Evolutionary conservation across 1,284 basidiomycete species (phyloP).

Genomic region (Pseudozyma sp.): DNA sequence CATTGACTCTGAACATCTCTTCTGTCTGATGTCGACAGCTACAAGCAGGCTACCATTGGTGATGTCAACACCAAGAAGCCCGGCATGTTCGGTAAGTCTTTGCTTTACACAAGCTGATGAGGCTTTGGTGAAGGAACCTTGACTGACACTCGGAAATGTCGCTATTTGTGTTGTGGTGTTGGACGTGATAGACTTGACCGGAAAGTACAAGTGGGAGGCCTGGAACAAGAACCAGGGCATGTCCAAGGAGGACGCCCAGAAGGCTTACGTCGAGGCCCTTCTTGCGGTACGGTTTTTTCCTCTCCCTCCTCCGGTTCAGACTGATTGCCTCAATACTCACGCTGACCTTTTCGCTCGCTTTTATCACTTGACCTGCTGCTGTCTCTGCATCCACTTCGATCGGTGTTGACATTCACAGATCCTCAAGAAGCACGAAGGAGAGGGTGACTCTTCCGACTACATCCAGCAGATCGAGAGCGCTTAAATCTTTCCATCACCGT

Average conservation of each 20-base stretch:
- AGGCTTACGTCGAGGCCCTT: slow-evolving; percentile 61
- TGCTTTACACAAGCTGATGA: background rate
- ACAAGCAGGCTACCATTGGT: slow-evolving; percentile 68
- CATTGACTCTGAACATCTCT: background rate
- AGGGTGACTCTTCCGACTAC: slow-evolving; percentile 55
- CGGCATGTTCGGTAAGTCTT: slow-evolving; percentile 64
- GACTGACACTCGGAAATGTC: too few species aligned
- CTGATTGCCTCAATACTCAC: too few species aligned
- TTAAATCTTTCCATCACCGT: slow-evolving; percentile 9
- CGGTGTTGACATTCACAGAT: slow-evolving; percentile 22
- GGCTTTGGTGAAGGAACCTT: too few species aligned
- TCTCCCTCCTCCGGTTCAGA: background rate
- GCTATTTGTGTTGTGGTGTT: background rate
- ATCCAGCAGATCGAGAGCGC: slow-evolving; percentile 58
- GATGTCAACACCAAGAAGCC: slow-evolving; percentile 66
- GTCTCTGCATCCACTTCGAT: too few species aligned
- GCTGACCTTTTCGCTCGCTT: too few species aligned
- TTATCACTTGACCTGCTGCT: background rate
- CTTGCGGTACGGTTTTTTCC: slow-evolving; percentile 41
- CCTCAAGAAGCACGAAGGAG: slow-evolving; percentile 59
- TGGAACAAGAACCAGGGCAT: slow-evolving; percentile 64
- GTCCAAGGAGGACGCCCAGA: slow-evolving; percentile 59
- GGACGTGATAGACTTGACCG: slow-evolving; percentile 51
- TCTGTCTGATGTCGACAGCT: slow-evolving; percentile 26
- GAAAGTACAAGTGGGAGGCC: slow-evolving; percentile 68